Base-by-base conservation (phyloP, 768 basidiomycete species). In the Rhodosporidiobolus odoratus region DNA sequence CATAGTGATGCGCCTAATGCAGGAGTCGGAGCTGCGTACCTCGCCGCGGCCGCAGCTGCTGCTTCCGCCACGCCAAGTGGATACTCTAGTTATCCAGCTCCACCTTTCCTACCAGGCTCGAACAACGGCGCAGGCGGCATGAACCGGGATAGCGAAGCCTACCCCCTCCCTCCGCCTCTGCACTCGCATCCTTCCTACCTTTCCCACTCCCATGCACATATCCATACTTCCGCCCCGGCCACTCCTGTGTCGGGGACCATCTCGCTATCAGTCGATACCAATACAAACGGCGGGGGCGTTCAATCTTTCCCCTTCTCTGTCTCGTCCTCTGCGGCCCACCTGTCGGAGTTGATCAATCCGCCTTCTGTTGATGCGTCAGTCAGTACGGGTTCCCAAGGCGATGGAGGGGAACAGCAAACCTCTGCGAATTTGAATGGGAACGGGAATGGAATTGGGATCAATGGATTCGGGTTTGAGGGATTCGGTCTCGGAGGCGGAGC, bases 271-370 rank as follows among this genome's bases (percentile, higher is more conserved):
- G 48, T 25, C 52, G 27, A 17, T 52, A 15, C n/a, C 61, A 7
- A 5, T 8, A 23, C 6, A n/a, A 19, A 25, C 62, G 21, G 27
- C 37, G 27, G 23, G 43, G 17, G 37, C 62, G n/a, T 64, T 6
- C 58, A 64, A 43, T 58, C 59, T 2, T 68, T 72, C 66, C 66
- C 71, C 6, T 72, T 61, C 63, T n/a, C 66, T 19, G 65, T 65
- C 47, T 48, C 59, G 21, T 45, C 48, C 37, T 43, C 71, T 12
- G 23, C 53, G 41, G 64, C 58, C 30, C 43, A 61, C 15, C 58
- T 72, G 13, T 17, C 54, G 2, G 71, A 72, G 27, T 37, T 72
- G 34, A 65, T 72, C 58, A 68, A 65, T 53, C 70, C 65, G 25
- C 60, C 53, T 10, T n/a, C 34, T 25, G 53, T 27, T 13, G 38